Evolutionary conservation across 2,329 filamentous ascomycete species (phyloP).

Genomic region (Dactylellina haptotyla): DNA sequence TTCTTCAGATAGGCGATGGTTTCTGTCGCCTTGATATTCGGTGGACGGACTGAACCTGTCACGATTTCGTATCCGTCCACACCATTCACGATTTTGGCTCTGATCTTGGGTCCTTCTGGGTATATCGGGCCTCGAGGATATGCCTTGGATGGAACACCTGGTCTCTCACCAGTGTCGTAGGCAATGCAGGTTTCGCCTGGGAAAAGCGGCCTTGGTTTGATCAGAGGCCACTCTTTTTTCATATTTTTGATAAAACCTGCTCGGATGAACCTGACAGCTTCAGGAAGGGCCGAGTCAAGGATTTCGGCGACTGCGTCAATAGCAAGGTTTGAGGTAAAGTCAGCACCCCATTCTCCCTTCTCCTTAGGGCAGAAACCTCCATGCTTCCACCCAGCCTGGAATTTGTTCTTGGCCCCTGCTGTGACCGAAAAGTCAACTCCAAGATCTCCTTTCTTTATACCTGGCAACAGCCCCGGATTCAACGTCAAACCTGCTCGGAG

Average conservation of each 20-base stretch:
- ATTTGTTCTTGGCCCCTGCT: not conserved
- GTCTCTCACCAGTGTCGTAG: no score
- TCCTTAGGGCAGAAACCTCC: slow-evolving; percentile 3
- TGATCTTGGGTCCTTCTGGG: not conserved
- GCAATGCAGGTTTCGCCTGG: no score
- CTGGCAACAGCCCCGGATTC: no score
- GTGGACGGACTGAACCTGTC: not conserved
- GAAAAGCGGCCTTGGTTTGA: no score
- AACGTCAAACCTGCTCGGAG: slow-evolving; percentile 3
- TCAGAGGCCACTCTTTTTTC: no score
- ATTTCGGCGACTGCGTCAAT: slow-evolving; percentile 1
- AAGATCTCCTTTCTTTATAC: not conserved
- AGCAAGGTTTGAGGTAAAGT: not conserved
- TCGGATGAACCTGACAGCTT: no score
- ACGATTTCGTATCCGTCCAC: not conserved
- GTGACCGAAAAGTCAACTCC: not conserved
- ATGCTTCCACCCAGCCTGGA: not conserved
- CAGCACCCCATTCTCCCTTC: not conserved
- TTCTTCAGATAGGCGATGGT: not conserved
- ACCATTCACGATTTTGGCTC: not conserved
- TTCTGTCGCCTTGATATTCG: not conserved
- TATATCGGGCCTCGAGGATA: not conserved
- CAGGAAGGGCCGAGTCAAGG: no score
- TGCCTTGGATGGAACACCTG: no score
- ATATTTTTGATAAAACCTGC: no score